Evolutionary conservation across 768 basidiomycete genomes (phyloP).

Genomic region (Pleurotus sapidus): DNA sequence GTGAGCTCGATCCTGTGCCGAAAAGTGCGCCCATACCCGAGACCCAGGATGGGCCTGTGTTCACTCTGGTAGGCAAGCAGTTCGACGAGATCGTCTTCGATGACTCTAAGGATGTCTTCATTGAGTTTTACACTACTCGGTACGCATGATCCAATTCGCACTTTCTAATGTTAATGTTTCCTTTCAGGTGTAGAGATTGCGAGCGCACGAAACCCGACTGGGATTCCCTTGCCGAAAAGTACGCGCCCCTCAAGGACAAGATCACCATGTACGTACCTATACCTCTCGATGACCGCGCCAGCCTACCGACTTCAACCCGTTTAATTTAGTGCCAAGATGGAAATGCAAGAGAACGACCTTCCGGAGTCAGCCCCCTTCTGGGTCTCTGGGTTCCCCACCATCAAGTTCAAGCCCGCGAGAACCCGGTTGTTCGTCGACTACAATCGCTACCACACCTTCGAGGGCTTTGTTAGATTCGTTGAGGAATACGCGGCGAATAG

Average conservation of each 20-base stretch:
- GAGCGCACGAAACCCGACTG: conserved; percentile 94
- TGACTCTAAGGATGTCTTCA: conserved; percentile 89
- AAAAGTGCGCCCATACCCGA: conserved; percentile 90
- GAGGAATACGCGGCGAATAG: too few relatives aligned
- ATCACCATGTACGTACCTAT: conserved; percentile 63
- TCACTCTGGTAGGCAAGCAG: conserved; percentile 79
- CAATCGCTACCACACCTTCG: conserved; percentile 86
- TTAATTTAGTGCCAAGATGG: conserved; percentile 82
- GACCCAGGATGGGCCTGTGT: conserved; percentile 78
- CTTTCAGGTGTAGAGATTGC: conserved; percentile 83
- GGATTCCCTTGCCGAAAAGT: conserved; percentile 89
- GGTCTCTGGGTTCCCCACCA: conserved; percentile 85
- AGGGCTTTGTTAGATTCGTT: conserved; percentile 31
- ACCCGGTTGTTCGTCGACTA: conserved; percentile 86
- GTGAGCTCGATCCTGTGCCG: conserved; percentile 75
- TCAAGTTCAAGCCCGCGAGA: conserved; percentile 96
- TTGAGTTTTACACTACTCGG: conserved; percentile 98
- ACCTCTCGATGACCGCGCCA: too few relatives aligned
- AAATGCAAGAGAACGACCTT: conserved; percentile 94
- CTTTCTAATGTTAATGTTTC: not conserved
- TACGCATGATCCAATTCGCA: conserved; percentile 32
- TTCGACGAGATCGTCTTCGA: conserved; percentile 87
- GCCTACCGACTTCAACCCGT: not conserved
- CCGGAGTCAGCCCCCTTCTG: conserved; percentile 90
- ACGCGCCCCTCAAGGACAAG: conserved; percentile 67